Base-by-base conservation (phyloP, 306 rosid genomes). In the Dryas drummondii region DNA sequence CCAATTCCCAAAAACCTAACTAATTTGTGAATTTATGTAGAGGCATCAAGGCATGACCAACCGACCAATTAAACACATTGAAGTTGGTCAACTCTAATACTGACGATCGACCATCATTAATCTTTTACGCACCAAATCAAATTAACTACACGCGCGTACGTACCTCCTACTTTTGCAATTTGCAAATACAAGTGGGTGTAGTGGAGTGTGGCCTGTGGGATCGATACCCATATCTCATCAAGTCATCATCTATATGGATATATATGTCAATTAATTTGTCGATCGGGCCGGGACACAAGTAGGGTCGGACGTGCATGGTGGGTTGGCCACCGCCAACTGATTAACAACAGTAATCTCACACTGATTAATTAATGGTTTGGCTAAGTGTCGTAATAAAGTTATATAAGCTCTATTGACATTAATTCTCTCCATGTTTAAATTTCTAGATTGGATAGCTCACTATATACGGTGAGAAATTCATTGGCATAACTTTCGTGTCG, bases 81-180 rank as follows among this genome's bases (percentile, higher is more conserved):
- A 72, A 54, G 74, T 56, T 27, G 52, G 76, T 72, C 76, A 72
- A 26, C 56, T 9, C 57, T 58, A 64, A 64, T 17, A 72, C 76
- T 67, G 67, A 72, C 56, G 57, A 55, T 5, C 56, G 45, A 45
- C 56, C 67, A 26, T 72, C 45, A 46, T 46, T 44, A 50, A 57
- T 71, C 67, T 58, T 14, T 9, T 32, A 32, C 37, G 37, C 37
- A 9, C 46, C 56, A 46, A 59, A 72, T 72, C 26, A 3, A 58
- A 46, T 58, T 32, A 14, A 15, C 60, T 48, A 45, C 37, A 2
- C 37, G 3, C 37, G 1, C 37, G 3, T 32, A 32, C 37, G 37
- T 32, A 32, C 66, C 75, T 56, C 56, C 75, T 66, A 9, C 67
- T 26, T 60, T 9, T 58, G 17, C 76, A 58, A 72, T 45, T 72